These are phyloP conservation scores for Aspergillus funiculosus DNA, from an alignment of 495 filamentous ascomycete species.

Conservation along the genomic window DNA sequence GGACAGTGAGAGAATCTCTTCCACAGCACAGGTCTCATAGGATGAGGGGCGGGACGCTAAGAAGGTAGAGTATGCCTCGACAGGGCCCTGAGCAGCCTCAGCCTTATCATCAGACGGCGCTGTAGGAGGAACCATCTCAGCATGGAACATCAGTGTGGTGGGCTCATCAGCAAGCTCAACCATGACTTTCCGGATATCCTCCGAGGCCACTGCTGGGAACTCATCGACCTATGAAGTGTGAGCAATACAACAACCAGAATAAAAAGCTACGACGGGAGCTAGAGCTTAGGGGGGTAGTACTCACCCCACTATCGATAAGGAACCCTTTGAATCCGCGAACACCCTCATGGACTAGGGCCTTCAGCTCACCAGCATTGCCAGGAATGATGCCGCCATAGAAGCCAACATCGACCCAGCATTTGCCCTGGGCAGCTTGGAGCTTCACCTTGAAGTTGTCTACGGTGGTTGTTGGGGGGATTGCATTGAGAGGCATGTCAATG, in stretches of 20 bases:
- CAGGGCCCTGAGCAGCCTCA: slow-evolving; percentile 65
- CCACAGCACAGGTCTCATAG: slow-evolving; percentile 89
- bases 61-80: slow-evolving; percentile 82
- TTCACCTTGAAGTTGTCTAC: slow-evolving; percentile 77
- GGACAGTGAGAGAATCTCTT: slow-evolving; percentile 76
- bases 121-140: slow-evolving; percentile 90
- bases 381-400: slow-evolving; percentile 97
- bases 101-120: slow-evolving; percentile 57
- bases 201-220: slow-evolving; percentile 81
- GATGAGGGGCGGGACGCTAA: slow-evolving; percentile 82
- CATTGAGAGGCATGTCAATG: slow-evolving; percentile 96
- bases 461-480: slow-evolving; percentile 93
- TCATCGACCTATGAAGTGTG: slow-evolving; percentile 67
- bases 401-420: slow-evolving; percentile 98
- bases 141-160: slow-evolving; percentile 97
- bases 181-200: slow-evolving; percentile 76
- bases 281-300: too few species aligned
- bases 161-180: slow-evolving; percentile 65
- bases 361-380: slow-evolving; percentile 75
- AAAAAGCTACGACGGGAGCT: slow-evolving; percentile 5
- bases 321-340: slow-evolving; percentile 98
- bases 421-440: slow-evolving; percentile 72
- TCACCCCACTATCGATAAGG: slow-evolving; percentile 90
- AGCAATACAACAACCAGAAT: slow-evolving; percentile 3
- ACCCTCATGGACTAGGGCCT: slow-evolving; percentile 73